Base-by-base conservation (phyloP, 2,329 filamentous ascomycete genomes). In the Fusarium marasasianum region DNA sequence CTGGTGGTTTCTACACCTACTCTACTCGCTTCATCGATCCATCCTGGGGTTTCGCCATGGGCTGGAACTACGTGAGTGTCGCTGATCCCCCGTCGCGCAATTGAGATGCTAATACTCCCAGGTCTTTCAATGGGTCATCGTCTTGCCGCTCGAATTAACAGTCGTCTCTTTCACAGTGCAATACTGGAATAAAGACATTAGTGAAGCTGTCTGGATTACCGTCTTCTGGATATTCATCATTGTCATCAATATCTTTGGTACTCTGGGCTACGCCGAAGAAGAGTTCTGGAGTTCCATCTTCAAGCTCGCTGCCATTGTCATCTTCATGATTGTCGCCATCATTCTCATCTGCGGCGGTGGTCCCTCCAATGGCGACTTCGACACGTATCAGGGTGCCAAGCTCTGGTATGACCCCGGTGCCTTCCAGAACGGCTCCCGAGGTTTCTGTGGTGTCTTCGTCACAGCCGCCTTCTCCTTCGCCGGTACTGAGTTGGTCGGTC, bases 381-480 rank as follows among this genome's bases (percentile, higher is more conserved):
- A 79, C 72, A 71, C 83, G 12, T 87, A 85, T 73, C 81, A 79
- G 77, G 85, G 87, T 8, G 81, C 82, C n/a, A 80, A 83, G 35
- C 58, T 78, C 64, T 82, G 82, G 77, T 40, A 67, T 2, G 9
- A 79, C 6, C 82, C 85, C 1, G 85, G 85, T 4, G 85, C 86
- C 1, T 94, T 93, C 81, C 85, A 92, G 81, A 89, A 93, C 74
- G 91, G 91, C 37, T 93, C 92, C 84, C 89, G 90, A 66, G 92
- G 92, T 9, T 88, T 93, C 73, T 93, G 91, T 80, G 87, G 86
- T 69, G 89, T 92, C 66, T 92, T 93, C 71, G 91, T 93, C 62
- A 92, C 89, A 3, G 91, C 91, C 10, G 91, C 91, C 18, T 93
- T 93, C 77, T 85, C 91, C 43, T 93, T 92, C 73, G 87, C 90